Evolutionary conservation across 176 grass and related monocot species (phyloP).

Genomic region (Zoysia pacifica): DNA sequence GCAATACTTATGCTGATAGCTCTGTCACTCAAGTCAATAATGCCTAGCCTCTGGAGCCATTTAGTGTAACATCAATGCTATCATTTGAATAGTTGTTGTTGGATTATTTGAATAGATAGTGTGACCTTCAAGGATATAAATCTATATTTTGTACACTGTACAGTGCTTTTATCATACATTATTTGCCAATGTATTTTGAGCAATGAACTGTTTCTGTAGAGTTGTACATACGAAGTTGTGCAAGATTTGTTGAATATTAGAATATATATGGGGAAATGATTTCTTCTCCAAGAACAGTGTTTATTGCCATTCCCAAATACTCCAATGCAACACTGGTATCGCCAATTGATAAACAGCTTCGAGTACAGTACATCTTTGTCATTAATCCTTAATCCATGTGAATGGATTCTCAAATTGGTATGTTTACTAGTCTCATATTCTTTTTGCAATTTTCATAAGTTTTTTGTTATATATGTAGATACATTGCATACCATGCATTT

Average conservation of each 20-base stretch:
- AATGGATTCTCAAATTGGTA: slow-evolving; percentile 39
- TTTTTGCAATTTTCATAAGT: background rate
- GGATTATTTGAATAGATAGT: slow-evolving; percentile 23
- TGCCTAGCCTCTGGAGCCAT: slow-evolving; percentile 25
- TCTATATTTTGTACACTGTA: slow-evolving; percentile 25
- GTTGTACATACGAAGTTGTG: slow-evolving; percentile 19
- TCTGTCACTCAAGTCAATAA: slow-evolving; percentile 44
- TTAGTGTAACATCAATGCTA: slow-evolving; percentile 42
- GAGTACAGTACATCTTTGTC: slow-evolving; percentile 16
- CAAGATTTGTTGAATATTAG: slow-evolving; percentile 4
- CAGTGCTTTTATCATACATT: slow-evolving; percentile 23
- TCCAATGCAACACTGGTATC: slow-evolving; percentile 1
- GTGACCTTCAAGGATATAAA: slow-evolving; percentile 30
- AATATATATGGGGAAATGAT: slow-evolving; percentile 22
- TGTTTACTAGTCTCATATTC: slow-evolving; percentile 24
- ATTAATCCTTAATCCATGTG: slow-evolving; percentile 23
- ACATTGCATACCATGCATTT: background rate
- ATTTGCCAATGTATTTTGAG: slow-evolving; percentile 4
- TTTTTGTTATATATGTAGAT: slow-evolving; percentile 1
- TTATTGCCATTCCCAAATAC: slow-evolving; percentile 13
- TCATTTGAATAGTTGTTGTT: slow-evolving; percentile 22
- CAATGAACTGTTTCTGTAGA: background rate
- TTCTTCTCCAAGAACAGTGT: slow-evolving; percentile 19
- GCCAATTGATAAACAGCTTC: slow-evolving; percentile 27
- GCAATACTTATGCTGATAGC: slow-evolving; percentile 42